Percentiles rank a stretch among this genome's conserved stretches.
Conservation (phyloP, 2,329 filamentous ascomycete species). For the Cladophialophora exuberans region DNA sequence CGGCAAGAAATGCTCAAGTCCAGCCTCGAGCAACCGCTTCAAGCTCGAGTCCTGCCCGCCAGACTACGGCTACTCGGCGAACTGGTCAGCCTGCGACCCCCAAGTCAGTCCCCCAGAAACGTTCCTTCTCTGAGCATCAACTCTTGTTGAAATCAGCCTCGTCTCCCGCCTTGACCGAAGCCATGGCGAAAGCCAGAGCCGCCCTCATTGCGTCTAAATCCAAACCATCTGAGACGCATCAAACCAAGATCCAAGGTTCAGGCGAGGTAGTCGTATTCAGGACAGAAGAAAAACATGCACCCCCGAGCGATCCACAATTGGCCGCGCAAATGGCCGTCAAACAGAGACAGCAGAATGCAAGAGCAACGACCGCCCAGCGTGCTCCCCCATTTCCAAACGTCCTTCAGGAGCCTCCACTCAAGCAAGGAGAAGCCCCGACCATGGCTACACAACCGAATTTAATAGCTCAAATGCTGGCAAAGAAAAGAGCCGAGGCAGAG, state of each 20-base stretch:
- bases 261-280: slow-evolving; percentile 14
- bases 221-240: neutral
- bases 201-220: neutral
- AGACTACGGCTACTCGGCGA: neutral
- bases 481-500: slow-evolving; percentile 28
- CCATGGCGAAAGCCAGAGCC: neutral
- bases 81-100: neutral
- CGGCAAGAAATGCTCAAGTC: neutral
- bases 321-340: slow-evolving; percentile 21
- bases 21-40: slow-evolving; percentile 17
- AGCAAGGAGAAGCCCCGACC: slow-evolving; percentile 20
- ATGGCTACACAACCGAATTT: slow-evolving; percentile 22
- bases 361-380: neutral
- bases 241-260: neutral
- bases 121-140: slow-evolving; percentile 7
- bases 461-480: slow-evolving; percentile 26
- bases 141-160: neutral
- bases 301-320: slow-evolving; percentile 19
- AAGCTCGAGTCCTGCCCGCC: slow-evolving; percentile 7
- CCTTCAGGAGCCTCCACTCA: slow-evolving; percentile 19
- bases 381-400: neutral
- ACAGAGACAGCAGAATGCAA: slow-evolving; percentile 20
- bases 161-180: neutral
- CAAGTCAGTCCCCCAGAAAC: slow-evolving; percentile 11
- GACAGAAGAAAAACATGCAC: slow-evolving; percentile 12